Evolutionary conservation across 441 rosid genomes (phyloP).

Genomic region (Eruca vesicaria): DNA sequence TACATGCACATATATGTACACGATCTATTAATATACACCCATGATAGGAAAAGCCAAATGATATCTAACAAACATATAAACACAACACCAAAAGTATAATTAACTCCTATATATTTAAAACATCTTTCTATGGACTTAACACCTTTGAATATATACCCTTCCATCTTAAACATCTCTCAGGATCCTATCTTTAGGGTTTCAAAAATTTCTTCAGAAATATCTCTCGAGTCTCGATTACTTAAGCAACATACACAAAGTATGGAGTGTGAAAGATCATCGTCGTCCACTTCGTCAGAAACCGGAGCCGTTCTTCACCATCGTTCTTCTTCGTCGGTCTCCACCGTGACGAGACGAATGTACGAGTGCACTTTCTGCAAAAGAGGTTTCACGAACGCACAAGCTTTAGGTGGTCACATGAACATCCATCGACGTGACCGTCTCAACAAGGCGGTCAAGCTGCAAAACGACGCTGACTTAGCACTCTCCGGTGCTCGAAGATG

Average conservation of each 20-base stretch:
- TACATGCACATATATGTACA: neutral
- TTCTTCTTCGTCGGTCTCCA: constrained; percentile 19
- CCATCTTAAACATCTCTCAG: constrained; percentile 16
- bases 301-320: constrained; percentile 5
- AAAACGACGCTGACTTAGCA: constrained; percentile 25
- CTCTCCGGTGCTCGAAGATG: constrained; percentile 22
- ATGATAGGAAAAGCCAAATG: constrained; percentile 25
- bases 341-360: constrained; percentile 38
- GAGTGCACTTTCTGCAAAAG: constrained; percentile 65
- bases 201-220: neutral
- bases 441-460: constrained; percentile 49
- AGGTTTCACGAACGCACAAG: constrained; percentile 72
- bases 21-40: constrained; percentile 15
- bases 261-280: constrained; percentile 36
- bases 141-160: constrained; percentile 7
- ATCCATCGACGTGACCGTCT: constrained; percentile 63
- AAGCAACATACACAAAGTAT: neutral
- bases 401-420: constrained; percentile 73
- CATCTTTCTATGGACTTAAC: constrained; percentile 21
- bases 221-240: neutral
- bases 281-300: constrained; percentile 36
- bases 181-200: constrained; percentile 14
- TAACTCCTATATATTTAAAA: neutral
- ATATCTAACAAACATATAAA: constrained; percentile 31
- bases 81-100: constrained; percentile 14